Conservation (phyloP, 805 yeast genomes). For the Barnettozyma salicaria region DNA sequence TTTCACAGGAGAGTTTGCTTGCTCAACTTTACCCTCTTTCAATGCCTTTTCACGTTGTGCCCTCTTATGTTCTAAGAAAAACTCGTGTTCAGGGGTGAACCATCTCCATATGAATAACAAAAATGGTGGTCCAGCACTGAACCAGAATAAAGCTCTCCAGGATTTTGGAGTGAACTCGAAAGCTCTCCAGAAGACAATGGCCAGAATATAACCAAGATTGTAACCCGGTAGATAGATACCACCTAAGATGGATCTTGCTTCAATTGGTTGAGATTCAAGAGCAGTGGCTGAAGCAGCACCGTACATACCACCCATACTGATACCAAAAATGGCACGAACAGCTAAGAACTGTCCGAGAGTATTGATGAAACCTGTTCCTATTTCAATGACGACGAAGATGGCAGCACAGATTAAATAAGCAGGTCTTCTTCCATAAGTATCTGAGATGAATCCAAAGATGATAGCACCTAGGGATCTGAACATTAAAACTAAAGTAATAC, state of each 20-base stretch:
- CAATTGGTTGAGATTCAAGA: conserved; percentile 55
- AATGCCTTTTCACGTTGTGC: conserved; percentile 23
- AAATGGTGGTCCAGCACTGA: conserved; percentile 61
- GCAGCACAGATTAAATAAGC: conserved; percentile 50
- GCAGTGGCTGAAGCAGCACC: conserved; percentile 64
- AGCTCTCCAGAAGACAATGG: conserved; percentile 61
- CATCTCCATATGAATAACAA: conserved; percentile 53
- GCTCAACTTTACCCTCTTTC: conserved; percentile 21
- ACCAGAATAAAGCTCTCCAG: conserved; percentile 75
- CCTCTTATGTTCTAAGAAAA: conserved; percentile 34
- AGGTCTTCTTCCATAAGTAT: conserved; percentile 61
- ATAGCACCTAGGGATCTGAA: conserved; percentile 24
- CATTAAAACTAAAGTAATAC: conserved; percentile 66
- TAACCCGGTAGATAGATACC: conserved; percentile 56
- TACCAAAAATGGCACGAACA: conserved; percentile 59
- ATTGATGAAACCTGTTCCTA: conserved; percentile 61
- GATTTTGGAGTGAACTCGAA: conserved; percentile 44
- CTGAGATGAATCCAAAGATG: conserved; percentile 53
- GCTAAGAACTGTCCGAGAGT: conserved; percentile 54
- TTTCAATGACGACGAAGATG: conserved; percentile 49
- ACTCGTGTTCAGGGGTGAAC: conserved; percentile 54
- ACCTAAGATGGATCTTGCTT: conserved; percentile 54
- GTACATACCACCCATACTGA: conserved; percentile 67
- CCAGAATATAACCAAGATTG: conserved; percentile 62
- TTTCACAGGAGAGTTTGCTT: conserved; percentile 18